Evolutionary conservation across 2,329 filamentous ascomycete species (phyloP).

Genomic region (Fusarium sp.): DNA sequence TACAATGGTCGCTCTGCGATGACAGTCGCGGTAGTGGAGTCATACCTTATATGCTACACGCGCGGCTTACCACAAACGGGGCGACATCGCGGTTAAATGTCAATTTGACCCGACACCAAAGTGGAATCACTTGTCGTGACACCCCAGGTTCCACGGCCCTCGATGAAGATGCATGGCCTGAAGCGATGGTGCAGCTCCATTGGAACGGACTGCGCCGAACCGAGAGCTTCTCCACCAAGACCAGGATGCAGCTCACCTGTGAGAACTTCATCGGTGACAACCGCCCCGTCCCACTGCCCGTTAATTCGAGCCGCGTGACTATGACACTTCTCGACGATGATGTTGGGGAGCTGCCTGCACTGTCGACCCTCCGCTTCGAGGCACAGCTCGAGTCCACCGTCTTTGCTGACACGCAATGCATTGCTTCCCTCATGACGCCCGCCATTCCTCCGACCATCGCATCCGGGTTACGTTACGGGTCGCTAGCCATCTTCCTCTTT

Average conservation of each 20-base stretch:
- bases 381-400: background rate
- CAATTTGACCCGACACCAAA: background rate
- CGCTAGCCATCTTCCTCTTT: background rate
- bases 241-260: background rate
- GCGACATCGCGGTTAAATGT: background rate
- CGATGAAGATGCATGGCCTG: background rate
- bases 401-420: background rate
- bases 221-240: background rate
- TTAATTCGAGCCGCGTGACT: background rate
- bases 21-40: background rate
- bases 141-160: background rate
- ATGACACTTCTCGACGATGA: background rate
- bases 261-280: accelerated
- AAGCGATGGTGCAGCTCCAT: background rate
- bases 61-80: background rate
- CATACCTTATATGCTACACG: background rate
- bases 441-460: background rate
- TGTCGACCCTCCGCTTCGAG: background rate
- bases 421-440: background rate
- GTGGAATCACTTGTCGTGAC: background rate
- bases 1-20: background rate
- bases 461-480: background rate
- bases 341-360: background rate
- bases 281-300: accelerated
- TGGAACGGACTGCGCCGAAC: background rate